Evolutionary conservation across 768 basidiomycete species (phyloP).

Genomic region (Rhodotorula babjevae): DNA sequence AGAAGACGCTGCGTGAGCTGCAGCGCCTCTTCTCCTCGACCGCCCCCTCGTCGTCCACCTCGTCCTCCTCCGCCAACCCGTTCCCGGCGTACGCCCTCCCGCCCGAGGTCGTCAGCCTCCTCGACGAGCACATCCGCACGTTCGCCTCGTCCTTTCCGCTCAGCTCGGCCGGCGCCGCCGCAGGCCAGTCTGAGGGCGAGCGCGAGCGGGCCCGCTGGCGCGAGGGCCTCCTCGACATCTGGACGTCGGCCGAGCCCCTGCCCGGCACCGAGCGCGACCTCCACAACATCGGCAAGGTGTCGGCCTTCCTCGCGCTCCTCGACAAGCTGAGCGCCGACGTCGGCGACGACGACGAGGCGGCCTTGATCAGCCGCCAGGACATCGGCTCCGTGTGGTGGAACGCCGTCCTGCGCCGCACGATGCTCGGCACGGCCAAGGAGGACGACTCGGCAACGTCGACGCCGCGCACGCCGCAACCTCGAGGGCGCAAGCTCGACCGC

Average conservation of each 20-base stretch:
- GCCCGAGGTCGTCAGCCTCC: background rate
- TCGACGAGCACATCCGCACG: background rate
- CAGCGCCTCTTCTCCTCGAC: conserved; percentile 20
- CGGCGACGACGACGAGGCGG: conserved; percentile 35
- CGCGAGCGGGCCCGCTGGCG: conserved; percentile 28
- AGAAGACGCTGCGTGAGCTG: conserved; percentile 22
- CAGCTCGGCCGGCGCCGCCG: background rate
- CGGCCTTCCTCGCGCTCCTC: conserved; percentile 29
- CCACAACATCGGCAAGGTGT: conserved; percentile 19
- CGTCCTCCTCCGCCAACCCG: conserved; percentile 4
- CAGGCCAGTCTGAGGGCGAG: conserved; percentile 17
- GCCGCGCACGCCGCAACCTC: background rate
- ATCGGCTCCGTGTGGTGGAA: conserved; percentile 34
- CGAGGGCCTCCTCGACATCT: conserved; percentile 30
- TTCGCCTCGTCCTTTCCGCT: conserved; percentile 9
- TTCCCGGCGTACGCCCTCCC: background rate
- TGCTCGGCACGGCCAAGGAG: conserved; percentile 35
- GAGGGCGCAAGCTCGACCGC: conserved; percentile 15
- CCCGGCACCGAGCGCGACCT: conserved; percentile 34
- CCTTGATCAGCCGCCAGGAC: conserved; percentile 23
- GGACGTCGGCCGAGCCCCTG: conserved; percentile 21
- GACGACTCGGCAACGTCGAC: background rate
- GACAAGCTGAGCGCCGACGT: conserved; percentile 28
- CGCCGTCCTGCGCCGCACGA: conserved; percentile 18
- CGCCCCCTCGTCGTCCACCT: conserved; percentile 6